Base-by-base conservation (phyloP, 306 rosid species). In the Fagus sylvatica region DNA sequence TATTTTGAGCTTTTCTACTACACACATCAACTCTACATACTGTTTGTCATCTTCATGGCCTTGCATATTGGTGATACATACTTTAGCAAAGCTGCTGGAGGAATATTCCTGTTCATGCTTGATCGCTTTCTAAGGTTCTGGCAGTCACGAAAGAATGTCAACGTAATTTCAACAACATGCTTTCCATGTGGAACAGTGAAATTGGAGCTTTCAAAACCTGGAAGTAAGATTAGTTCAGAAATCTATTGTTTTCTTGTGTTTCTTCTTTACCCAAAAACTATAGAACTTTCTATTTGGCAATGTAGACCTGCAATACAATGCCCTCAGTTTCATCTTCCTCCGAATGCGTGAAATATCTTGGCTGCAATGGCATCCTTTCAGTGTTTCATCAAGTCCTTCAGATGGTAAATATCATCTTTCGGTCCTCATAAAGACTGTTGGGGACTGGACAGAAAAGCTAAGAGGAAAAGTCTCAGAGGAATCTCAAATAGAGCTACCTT, bases 361-460 rank as follows among this genome's bases (percentile, higher is more conserved):
- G 93, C 88, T 94, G 81, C 94, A 94, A 80, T 94, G 98, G 97
- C 98, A 94, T 89, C 98, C 98, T 57, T 94, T 94, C 87, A 94
- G 98, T 76, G 97, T 94, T 74, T 92, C 97, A 48, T 92, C 98
- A 19, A 90, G 97, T 75, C 98, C 98, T 76, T 57, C 91, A 85
- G 98, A 92, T 82, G 98, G 97, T 32, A 85, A 92, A 2, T 43
- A 89, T 78, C 97, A 93, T 76, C 64, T 94, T 69, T 72, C 98
- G 33, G 80, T 94, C 77, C 97, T 94, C 68, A 83, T 92, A 74
- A 92, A 92, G 87, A 97, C 88, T 86, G 95, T 92, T 42, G 98
- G 98, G n/a, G 77, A 84, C 84, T 94, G 98, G 98, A 94, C 98
- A 0, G 84, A 57, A 61, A 74, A 41, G 53, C 87, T 94, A 19